Conservation (phyloP, 345 rosid genomes). For the Salix dunnii region DNA sequence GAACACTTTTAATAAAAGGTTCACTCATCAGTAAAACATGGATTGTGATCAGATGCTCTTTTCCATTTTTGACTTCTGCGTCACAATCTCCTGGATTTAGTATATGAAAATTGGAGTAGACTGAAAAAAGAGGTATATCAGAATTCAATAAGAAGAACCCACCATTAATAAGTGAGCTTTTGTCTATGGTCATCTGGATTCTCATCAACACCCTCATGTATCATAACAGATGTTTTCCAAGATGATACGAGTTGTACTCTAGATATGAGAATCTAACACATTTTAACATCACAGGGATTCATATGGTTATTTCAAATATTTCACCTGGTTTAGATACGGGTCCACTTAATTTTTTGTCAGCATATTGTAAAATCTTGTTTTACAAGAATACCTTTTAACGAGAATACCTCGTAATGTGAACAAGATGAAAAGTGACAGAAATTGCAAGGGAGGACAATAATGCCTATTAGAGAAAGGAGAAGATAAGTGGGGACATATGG, state of each 20-base stretch:
- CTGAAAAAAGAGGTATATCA: too few relatives aligned
- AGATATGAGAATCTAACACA: not conserved
- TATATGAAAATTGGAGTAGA: too few relatives aligned
- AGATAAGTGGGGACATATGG: not conserved
- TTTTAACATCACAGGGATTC: not conserved
- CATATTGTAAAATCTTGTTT: not conserved
- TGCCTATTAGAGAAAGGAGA: not conserved
- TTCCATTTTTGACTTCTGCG: too few relatives aligned
- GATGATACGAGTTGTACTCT: not conserved
- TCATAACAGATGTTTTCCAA: not conserved
- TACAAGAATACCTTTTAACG: not conserved
- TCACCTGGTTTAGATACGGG: not conserved
- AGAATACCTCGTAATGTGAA: not conserved
- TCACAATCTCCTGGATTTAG: too few relatives aligned
- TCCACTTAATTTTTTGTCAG: not conserved
- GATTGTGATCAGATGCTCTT: too few relatives aligned
- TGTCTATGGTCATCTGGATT: too few relatives aligned
- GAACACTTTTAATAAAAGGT: too few relatives aligned
- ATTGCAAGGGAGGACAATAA: not conserved
- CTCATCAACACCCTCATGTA: too few relatives aligned
- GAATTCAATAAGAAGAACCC: too few relatives aligned
- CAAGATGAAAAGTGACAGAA: not conserved
- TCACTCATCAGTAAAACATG: too few relatives aligned
- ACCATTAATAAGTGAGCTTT: too few relatives aligned
- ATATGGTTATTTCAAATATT: not conserved